Evolutionary conservation across 2,329 filamentous ascomycete genomes (phyloP).

Genomic region (Tolypocladium inflatum): DNA sequence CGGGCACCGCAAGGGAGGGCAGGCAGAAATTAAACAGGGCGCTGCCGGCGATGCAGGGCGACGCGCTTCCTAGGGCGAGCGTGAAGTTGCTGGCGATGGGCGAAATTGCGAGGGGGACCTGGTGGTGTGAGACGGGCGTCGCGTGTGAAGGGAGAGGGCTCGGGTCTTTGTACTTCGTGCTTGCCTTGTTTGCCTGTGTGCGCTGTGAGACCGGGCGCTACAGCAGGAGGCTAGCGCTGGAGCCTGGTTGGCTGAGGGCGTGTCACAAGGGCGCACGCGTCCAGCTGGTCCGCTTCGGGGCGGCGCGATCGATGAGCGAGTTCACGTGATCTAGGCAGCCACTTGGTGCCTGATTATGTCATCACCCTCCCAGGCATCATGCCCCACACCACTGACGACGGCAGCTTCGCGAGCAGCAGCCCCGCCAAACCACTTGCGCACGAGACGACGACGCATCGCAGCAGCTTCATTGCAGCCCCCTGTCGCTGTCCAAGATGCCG

Average conservation of each 20-base stretch:
- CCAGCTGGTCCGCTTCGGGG: background rate
- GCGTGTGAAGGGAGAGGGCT: background rate
- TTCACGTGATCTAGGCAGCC: constrained; percentile 29
- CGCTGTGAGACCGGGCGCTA: background rate
- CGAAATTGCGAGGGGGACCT: background rate
- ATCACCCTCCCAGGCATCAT: background rate
- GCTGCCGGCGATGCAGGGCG: background rate
- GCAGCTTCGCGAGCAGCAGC: background rate
- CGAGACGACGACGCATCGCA: background rate
- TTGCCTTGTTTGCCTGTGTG: background rate
- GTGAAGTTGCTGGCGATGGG: constrained; percentile 1
- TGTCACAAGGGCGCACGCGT: constrained; percentile 12
- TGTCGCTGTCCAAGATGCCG: constrained; percentile 32
- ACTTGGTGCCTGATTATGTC: background rate
- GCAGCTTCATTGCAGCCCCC: constrained; percentile 12
- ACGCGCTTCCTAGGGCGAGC: background rate
- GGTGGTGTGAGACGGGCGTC: background rate
- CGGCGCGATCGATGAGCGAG: constrained; percentile 24
- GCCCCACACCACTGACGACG: background rate
- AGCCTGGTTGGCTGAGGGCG: constrained; percentile 2
- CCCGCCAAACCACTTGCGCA: background rate
- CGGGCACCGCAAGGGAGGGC: background rate
- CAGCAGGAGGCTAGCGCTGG: background rate
- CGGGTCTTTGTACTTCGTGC: background rate
- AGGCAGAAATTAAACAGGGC: background rate